Base-by-base conservation (phyloP, 2,329 filamentous ascomycete genomes). In the Shiraia bambusicola region DNA sequence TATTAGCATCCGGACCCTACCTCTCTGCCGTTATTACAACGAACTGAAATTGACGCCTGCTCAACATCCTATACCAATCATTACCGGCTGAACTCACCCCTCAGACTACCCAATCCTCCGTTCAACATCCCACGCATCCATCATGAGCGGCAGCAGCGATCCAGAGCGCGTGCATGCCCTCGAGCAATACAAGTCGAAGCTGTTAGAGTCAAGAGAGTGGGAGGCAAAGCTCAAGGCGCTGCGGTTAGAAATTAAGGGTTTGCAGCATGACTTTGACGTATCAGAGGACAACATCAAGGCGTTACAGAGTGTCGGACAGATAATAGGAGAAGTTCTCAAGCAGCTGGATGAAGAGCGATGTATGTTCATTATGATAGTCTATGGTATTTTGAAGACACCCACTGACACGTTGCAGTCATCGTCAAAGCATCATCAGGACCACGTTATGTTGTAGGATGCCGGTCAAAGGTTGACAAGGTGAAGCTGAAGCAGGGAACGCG, bases 221-320 rank as follows among this genome's bases (percentile, higher is more conserved):
- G 94, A 98, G 73, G 86, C 92, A 37, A 98, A 97, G 79, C 82
- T 98, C 49, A 98, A 97, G 77, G 82, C 86, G 38, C 76, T 98
- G 61, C 88, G 93, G 50, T 77, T 95, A 73, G 93, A 96, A 59
- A 96, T 98, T 72, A 98, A 97, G 76, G 89, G 87, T 46, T 74
- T 97, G 40, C 89, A 95, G 69, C 90, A 87, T 66, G 91, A 97
- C 62, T 98, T 91, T 65, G 92, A 98, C 70, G 84, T 92, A 57
- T 97, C 93, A 39, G 93, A 98, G 70, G 94, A 98, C 56, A 97
- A 97, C 76, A 97, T 98, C 79, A 98, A 98, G 78, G 93, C 93
- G 56, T 77, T 98, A 65, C 93, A 98, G 77, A 97, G 93, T 71
- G 93, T 98, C 40, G 93, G 93, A 36, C 93, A 98, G 76, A 98